Percentiles rank a stretch among this genome's conserved stretches.
Evolutionary conservation across 495 filamentous ascomycete genomes (phyloP).

Genomic region (Trichoderma gamsii): DNA sequence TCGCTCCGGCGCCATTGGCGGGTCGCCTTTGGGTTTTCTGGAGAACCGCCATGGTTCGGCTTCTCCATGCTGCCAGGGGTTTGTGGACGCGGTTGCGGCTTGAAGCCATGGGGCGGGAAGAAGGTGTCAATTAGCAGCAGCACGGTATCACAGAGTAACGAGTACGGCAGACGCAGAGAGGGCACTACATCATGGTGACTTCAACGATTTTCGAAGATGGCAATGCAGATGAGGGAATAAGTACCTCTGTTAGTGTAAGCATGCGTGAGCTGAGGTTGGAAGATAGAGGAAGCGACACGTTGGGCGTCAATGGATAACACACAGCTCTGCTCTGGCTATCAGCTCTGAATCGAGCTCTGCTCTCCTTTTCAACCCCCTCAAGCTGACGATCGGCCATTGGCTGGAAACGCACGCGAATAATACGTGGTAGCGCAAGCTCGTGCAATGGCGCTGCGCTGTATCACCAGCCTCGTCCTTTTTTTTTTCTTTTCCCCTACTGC

Average conservation of each 20-base stretch:
- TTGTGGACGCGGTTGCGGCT: not conserved
- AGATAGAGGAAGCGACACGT: not conserved
- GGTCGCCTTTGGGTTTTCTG: not conserved
- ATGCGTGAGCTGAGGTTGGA: not conserved
- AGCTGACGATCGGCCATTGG: not conserved
- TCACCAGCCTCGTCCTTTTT: slow-evolving; percentile 10
- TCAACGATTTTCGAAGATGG: not conserved
- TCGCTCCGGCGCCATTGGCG: not conserved
- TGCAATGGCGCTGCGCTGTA: slow-evolving; percentile 6
- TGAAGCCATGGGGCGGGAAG: not conserved
- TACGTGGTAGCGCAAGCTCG: slow-evolving; percentile 7
- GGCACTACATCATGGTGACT: not conserved
- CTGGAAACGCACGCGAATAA: not conserved
- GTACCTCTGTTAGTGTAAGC: not conserved
- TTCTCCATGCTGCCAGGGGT: not conserved
- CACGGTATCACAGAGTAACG: not conserved
- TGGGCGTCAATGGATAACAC: not conserved
- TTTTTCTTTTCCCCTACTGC: not conserved
- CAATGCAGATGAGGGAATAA: slow-evolving; percentile 8
- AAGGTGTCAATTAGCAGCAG: no score
- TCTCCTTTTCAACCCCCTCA: not conserved
- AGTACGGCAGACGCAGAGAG: not conserved
- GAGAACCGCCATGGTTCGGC: not conserved
- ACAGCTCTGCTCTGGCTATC: not conserved
- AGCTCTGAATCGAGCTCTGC: slow-evolving; percentile 1